A percentile compares a stretch with the other conserved stretches of the same genome.
These are phyloP conservation scores for Chytriomyces sp. DNA, from an alignment of 192 early-diverging fungal species.

Conservation along the genomic window DNA sequence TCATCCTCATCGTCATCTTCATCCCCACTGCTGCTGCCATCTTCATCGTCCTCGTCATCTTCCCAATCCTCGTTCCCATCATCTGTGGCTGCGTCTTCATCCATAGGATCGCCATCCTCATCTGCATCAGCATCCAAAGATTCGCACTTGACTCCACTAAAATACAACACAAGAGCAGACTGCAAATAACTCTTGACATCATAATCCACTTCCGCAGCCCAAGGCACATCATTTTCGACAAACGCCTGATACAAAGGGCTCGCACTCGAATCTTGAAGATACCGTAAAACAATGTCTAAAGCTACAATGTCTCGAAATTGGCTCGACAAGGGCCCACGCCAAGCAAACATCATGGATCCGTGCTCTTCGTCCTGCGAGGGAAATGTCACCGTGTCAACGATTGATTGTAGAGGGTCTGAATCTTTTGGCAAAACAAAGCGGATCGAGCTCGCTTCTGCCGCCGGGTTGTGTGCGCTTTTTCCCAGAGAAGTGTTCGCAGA, in stretches of 20 bases:
- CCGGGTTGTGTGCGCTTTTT: background rate
- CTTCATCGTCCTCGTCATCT: slow-evolving; percentile 36
- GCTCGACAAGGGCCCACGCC: slow-evolving; percentile 73
- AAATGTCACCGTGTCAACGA: slow-evolving; percentile 18
- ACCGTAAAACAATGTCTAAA: slow-evolving; percentile 75
- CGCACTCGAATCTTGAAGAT: slow-evolving; percentile 68
- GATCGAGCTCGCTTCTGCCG: background rate
- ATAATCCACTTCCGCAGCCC: slow-evolving; percentile 65
- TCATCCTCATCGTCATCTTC: slow-evolving; percentile 43
- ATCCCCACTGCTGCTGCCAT: slow-evolving; percentile 30
- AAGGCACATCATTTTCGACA: slow-evolving; percentile 71
- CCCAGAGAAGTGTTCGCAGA: background rate
- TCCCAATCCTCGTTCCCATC: slow-evolving; percentile 42
- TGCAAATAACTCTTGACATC: slow-evolving; percentile 61
- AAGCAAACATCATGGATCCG: slow-evolving; percentile 67
- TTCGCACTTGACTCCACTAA: slow-evolving; percentile 64
- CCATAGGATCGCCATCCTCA: slow-evolving; percentile 35
- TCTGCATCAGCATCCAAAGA: slow-evolving; percentile 30
- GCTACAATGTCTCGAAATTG: slow-evolving; percentile 66
- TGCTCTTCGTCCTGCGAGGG: slow-evolving; percentile 53
- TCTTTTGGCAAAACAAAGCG: slow-evolving; percentile 13
- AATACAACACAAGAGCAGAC: slow-evolving; percentile 63
- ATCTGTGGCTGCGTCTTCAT: slow-evolving; percentile 31
- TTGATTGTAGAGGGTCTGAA: background rate
- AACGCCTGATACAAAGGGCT: slow-evolving; percentile 77